phyloP scores from a whole-genome alignment of 306 rosid species.

The Comarum palustre region DNA sequence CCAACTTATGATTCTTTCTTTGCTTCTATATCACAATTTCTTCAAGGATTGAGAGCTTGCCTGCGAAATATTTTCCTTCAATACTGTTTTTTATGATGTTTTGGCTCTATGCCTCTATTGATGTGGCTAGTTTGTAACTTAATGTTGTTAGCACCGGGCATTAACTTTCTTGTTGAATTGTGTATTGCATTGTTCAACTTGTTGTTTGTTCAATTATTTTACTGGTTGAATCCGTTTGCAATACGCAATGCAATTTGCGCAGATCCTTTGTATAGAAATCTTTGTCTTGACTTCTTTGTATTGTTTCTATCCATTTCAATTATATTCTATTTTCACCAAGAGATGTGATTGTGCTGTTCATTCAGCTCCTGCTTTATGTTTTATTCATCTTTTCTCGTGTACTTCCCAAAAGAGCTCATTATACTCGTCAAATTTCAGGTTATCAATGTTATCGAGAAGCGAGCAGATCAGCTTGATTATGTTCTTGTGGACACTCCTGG shows the following conservation, averaged over 20 bases:
- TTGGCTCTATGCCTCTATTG: background rate
- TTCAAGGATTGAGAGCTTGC: too few relatives aligned
- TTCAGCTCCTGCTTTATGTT: slow-evolving; percentile 1
- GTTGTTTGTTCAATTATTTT: background rate
- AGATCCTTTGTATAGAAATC: background rate
- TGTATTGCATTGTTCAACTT: background rate
- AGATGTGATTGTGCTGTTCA: background rate
- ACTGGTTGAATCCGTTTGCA: background rate
- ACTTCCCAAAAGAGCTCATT: slow-evolving; percentile 7
- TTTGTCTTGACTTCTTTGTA: background rate
- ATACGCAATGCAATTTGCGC: too few relatives aligned
- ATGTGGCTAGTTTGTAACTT: background rate
- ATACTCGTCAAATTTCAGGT: slow-evolving; percentile 50
- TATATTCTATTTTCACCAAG: background rate
- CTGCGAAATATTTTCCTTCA: background rate
- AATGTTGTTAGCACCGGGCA: background rate
- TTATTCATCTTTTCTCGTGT: background rate
- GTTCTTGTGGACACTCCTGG: slow-evolving; percentile 95
- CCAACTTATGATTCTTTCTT: too few relatives aligned
- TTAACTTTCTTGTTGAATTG: background rate
- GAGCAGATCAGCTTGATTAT: slow-evolving; percentile 90
- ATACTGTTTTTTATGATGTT: background rate
- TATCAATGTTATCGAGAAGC: slow-evolving; percentile 65
- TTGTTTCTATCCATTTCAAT: background rate
- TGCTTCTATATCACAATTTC: too few relatives aligned